Evolutionary conservation across 2,329 filamentous ascomycete species (phyloP), one percentile per base, ranked within the genome.

Genomic region (Chrysosporium keratinophilum): DNA sequence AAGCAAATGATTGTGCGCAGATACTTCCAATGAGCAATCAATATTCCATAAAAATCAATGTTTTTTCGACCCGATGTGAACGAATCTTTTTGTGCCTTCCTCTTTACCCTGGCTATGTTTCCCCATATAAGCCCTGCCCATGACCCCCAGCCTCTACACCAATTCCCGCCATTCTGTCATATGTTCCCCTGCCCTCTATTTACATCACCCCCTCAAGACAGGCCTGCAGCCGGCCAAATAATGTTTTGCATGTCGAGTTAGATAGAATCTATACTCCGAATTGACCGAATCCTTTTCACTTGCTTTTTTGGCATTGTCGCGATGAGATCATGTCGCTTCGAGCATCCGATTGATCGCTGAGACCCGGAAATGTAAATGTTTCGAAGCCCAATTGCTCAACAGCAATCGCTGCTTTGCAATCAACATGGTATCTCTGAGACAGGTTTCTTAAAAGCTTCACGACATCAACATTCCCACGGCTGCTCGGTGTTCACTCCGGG

Each of bases 1-100:
- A 84, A 87, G 57, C 90, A 96, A 71, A 80, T 83, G 65, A 84
- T 80, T 10, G 87, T 94, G 56, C 83, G 85, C 69, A 81, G 80
- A 59, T 88, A 85, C 74, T 95, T 95, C 73, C 77, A 79, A 65
- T 88, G 79, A 59, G 23, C 19, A 39, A 11, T 19, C 2, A 46
- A 28, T 15, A 11, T 39, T 45, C 23, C 9, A 44, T 43, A 31
- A 50, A 11, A 19, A 3, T 19, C 19, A 34, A 19, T 15, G 23
- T 34, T 41, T 28, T 50, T 50, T 42, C 1, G n/a, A 17, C n/a
- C 7, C 31, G 20, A 41, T 23, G 47, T 43, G 37, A 42, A 42
- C 17, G 10, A 28, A 23, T 33, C 11, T 34, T 40, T 9, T 43
- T 39, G 46, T 47, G 19, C 20, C n/a, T 50, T 34, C 34, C 11